These are phyloP conservation scores for Acanthamoeba royreba DNA, from an alignment of 208 protist genomes.

Conservation along the genomic window DNA sequence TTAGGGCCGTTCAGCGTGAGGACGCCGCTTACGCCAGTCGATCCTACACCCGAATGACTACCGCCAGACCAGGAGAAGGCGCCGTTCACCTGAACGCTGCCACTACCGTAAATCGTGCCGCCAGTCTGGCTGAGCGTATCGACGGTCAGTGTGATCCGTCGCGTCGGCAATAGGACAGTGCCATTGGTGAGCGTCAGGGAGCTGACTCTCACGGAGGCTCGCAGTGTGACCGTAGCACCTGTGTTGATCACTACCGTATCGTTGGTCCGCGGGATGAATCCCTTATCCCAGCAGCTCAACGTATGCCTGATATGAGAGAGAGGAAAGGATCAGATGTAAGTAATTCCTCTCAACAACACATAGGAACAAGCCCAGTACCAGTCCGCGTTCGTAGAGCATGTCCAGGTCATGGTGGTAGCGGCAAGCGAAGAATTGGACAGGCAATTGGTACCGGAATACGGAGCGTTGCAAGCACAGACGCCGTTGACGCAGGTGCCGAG, in stretches of 20 bases:
- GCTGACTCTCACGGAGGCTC: neutral
- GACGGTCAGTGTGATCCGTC: neutral
- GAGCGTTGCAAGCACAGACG: neutral
- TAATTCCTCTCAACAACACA: too few species aligned
- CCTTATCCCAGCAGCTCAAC: neutral
- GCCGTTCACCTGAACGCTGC: neutral
- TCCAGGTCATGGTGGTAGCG: neutral
- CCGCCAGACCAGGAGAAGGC: neutral
- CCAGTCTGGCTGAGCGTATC: neutral
- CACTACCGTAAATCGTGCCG: neutral
- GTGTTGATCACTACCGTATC: neutral
- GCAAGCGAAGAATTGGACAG: too few species aligned
- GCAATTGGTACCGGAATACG: too few species aligned
- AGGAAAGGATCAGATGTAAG: too few species aligned
- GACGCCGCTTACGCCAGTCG: neutral
- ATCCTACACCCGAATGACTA: neutral
- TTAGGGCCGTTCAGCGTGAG: neutral
- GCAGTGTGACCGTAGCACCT: neutral
- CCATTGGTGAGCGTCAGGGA: neutral
- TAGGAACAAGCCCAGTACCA: too few species aligned
- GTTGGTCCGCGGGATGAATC: neutral
- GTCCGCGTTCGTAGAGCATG: neutral
- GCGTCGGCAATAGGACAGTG: neutral
- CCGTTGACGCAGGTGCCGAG: neutral
- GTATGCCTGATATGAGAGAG: too few species aligned